These are phyloP conservation scores for Lentinula novae-zelandiae DNA, from an alignment of 1,284 basidiomycete species.

Conservation along the genomic window DNA sequence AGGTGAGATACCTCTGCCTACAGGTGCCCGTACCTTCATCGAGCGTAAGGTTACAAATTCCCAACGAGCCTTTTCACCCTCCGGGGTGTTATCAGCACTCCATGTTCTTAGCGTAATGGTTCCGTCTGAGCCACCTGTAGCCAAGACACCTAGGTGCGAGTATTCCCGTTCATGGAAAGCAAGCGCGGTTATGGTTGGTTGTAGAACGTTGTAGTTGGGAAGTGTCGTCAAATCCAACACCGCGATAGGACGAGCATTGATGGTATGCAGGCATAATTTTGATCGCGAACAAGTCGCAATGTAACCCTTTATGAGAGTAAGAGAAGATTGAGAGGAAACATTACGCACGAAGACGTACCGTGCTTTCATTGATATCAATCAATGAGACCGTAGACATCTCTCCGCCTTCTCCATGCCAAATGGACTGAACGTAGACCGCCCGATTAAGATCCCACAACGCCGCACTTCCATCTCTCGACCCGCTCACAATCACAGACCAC, in stretches of 20 bases:
- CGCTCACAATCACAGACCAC: constrained; percentile 85
- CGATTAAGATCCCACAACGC: constrained; percentile 91
- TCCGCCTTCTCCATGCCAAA: constrained; percentile 57
- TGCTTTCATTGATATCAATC: constrained; percentile 82
- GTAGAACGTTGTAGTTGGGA: constrained; percentile 32
- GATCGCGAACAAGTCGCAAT: constrained; percentile 76
- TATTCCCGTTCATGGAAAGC: constrained; percentile 83
- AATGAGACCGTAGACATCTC: constrained; percentile 50
- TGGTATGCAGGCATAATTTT: constrained; percentile 72
- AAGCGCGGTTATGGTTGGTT: constrained; percentile 57
- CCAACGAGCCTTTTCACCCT: constrained; percentile 63
- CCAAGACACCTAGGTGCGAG: constrained; percentile 63
- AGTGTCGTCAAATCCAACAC: constrained; percentile 54
- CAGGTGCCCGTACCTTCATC: constrained; percentile 46
- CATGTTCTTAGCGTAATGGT: constrained; percentile 68
- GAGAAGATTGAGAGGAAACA: background rate
- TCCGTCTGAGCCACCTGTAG: constrained; percentile 65
- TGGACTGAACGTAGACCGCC: constrained; percentile 71
- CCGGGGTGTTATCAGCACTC: constrained; percentile 67
- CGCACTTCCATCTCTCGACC: constrained; percentile 81
- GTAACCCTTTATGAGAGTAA: constrained; percentile 53
- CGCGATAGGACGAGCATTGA: constrained; percentile 75
- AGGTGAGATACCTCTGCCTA: constrained; percentile 14
- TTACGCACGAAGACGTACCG: constrained; percentile 43
- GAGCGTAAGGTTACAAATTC: constrained; percentile 64